Conservation (phyloP, 2,329 filamentous ascomycete species). For the Fusarium kyushuense region DNA sequence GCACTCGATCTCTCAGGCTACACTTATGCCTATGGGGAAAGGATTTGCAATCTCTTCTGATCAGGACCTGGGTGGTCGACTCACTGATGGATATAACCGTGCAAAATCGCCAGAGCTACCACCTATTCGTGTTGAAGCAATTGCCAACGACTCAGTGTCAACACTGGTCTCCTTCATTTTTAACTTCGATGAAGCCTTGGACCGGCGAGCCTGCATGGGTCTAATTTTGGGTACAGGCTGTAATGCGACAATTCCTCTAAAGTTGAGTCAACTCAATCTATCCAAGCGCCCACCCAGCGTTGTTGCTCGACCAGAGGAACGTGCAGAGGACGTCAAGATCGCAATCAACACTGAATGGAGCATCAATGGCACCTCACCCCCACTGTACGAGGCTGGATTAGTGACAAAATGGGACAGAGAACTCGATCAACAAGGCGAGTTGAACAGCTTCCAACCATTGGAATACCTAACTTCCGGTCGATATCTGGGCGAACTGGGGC, state of each 20-base stretch:
- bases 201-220: conserved; percentile 79
- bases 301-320: conserved; percentile 60
- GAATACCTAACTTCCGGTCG: conserved; percentile 87
- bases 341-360: conserved; percentile 89
- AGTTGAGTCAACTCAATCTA: conserved; percentile 69
- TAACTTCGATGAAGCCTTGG: conserved; percentile 69
- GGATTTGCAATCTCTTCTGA: conserved; percentile 73
- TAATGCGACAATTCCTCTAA: conserved; percentile 83
- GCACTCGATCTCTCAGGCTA: conserved; percentile 70
- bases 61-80: conserved; percentile 69
- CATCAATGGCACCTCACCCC: conserved; percentile 78
- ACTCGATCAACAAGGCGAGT: conserved; percentile 75
- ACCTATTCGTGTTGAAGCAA: conserved; percentile 76
- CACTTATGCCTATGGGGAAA: conserved; percentile 76
- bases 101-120: conserved; percentile 66
- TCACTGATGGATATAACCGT: conserved; percentile 69
- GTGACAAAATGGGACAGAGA: conserved; percentile 77
- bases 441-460: conserved; percentile 82
- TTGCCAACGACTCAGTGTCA: conserved; percentile 84
- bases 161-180: conserved; percentile 84
- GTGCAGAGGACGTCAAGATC: conserved; percentile 69
- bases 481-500: conserved; percentile 81
- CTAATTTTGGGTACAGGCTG: conserved; percentile 85
- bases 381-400: conserved; percentile 71
- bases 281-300: conserved; percentile 69